phyloP scores from a whole-genome alignment of 192 early-diverging fungal genomes.

The Linderina pennispora region DNA sequence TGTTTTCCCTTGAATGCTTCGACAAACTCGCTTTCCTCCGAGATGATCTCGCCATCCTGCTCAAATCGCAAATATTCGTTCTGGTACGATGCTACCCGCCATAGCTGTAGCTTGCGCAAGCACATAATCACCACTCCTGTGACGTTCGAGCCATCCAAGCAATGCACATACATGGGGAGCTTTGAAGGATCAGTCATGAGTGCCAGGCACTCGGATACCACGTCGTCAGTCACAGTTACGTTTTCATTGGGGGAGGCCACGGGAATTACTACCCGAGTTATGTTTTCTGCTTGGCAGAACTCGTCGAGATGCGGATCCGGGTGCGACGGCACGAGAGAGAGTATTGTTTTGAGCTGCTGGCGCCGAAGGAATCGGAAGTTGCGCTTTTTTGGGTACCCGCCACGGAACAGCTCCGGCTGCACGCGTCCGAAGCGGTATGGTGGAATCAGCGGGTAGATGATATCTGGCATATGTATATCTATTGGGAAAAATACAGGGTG shows the following conservation, averaged over 20 bases:
- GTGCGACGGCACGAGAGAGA: conserved; percentile 77
- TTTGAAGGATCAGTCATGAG: conserved; percentile 69
- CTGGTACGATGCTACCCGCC: conserved; percentile 67
- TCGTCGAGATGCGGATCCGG: conserved; percentile 53
- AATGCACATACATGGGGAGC: conserved; percentile 83
- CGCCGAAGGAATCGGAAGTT: conserved; percentile 82
- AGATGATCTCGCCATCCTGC: conserved; percentile 46
- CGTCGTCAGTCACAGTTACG: conserved; percentile 72
- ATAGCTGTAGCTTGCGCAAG: conserved; percentile 86
- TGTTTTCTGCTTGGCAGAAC: conserved; percentile 60
- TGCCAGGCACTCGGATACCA: conserved; percentile 61
- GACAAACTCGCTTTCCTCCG: conserved; percentile 48
- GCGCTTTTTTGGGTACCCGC: conserved; percentile 80
- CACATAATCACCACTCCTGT: conserved; percentile 81
- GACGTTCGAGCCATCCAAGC: conserved; percentile 81
- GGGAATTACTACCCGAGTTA: conserved; percentile 59
- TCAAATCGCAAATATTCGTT: conserved; percentile 67
- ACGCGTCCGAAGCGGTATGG: conserved; percentile 85
- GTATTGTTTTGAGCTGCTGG: conserved; percentile 62
- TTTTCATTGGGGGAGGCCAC: conserved; percentile 85
- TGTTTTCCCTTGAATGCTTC: conserved; percentile 23
- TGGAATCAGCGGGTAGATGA: conserved; percentile 42
- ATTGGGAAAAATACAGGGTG: too few species aligned
- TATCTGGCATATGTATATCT: conserved; percentile 38
- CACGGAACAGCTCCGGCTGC: conserved; percentile 78